Evolutionary conservation across 106 monocot species (phyloP).

Genomic region (Chionographis japonica): DNA sequence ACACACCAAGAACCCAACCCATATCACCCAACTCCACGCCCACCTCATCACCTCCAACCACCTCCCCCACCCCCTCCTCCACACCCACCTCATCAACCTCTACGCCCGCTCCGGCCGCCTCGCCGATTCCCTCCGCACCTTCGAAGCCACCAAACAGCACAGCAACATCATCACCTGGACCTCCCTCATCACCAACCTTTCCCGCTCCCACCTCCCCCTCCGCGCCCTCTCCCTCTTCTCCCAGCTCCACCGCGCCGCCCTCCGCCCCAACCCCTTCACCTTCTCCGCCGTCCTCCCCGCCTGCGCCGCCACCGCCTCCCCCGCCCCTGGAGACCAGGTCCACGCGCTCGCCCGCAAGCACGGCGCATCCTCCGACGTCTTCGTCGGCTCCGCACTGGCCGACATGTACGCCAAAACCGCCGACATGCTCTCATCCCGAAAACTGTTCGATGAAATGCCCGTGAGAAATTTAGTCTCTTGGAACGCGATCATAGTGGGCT

Average conservation of each 20-base stretch:
- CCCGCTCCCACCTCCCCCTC: slow-evolving; percentile 1
- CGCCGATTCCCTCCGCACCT: slow-evolving; percentile 8
- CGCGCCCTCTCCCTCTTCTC: slow-evolving; percentile 15
- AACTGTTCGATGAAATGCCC: slow-evolving; percentile 45
- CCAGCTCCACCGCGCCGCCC: not conserved
- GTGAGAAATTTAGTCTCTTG: slow-evolving; percentile 26
- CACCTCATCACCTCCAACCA: slow-evolving; percentile 15
- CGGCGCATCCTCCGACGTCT: slow-evolving; percentile 5
- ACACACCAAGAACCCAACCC: not conserved
- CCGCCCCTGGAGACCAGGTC: slow-evolving; percentile 2
- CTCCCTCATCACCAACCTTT: slow-evolving; percentile 15
- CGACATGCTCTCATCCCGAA: slow-evolving; percentile 11
- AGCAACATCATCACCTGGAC: slow-evolving; percentile 19
- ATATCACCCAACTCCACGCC: slow-evolving; percentile 20
- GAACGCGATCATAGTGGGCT: slow-evolving; percentile 32
- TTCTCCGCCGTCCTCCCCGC: slow-evolving; percentile 28
- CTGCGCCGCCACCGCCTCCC: not conserved
- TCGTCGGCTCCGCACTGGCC: slow-evolving; percentile 8
- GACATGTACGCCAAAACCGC: slow-evolving; percentile 24
- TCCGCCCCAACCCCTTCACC: slow-evolving; percentile 18
- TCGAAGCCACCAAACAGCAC: not conserved
- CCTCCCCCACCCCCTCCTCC: slow-evolving; percentile 14
- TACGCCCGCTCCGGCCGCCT: slow-evolving; percentile 1
- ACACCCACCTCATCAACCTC: slow-evolving; percentile 28
- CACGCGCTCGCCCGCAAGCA: slow-evolving; percentile 16